A percentile compares a stretch with the other conserved stretches of the same genome.
These are phyloP conservation scores for Sclerotinia spermophila DNA, from an alignment of 2,329 filamentous ascomycete genomes.

Conservation along the genomic window DNA sequence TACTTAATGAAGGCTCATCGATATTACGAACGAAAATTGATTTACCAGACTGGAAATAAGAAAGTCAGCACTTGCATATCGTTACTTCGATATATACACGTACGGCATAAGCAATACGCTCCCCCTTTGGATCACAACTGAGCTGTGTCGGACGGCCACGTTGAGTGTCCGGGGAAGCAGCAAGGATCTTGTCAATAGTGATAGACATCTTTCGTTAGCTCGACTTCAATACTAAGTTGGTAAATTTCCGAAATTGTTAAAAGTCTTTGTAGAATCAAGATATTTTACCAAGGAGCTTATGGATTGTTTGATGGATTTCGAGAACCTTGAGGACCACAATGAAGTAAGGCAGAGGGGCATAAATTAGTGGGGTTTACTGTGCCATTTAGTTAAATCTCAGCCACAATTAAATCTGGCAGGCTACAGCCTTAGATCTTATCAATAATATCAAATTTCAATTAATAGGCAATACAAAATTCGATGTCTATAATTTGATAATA, in stretches of 20 bases:
- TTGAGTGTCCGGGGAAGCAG: constrained; percentile 76
- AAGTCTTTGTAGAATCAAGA: neutral
- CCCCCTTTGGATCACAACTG: constrained; percentile 81
- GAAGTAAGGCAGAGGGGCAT: constrained; percentile 15
- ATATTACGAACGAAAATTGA: constrained; percentile 95
- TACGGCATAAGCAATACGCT: constrained; percentile 90
- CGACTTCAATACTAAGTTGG: neutral
- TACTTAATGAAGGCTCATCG: constrained; percentile 77
- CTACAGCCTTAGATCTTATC: neutral
- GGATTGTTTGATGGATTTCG: neutral
- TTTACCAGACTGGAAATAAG: constrained; percentile 72
- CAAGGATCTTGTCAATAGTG: constrained; percentile 68
- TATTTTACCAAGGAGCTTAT: neutral
- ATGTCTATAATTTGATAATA: neutral
- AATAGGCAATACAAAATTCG: neutral
- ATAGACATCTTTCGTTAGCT: constrained; percentile 44
- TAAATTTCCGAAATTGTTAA: neutral
- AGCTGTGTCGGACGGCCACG: constrained; percentile 87
- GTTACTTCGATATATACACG: constrained; percentile 36
- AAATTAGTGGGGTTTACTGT: constrained; percentile 6
- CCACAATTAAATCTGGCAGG: neutral
- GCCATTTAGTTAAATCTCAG: neutral
- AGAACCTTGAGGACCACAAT: neutral
- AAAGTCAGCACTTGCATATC: constrained; percentile 18
- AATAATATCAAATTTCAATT: neutral